Base-by-base conservation (phyloP, 306 rosid species). In the Cucurbita maxima region DNA sequence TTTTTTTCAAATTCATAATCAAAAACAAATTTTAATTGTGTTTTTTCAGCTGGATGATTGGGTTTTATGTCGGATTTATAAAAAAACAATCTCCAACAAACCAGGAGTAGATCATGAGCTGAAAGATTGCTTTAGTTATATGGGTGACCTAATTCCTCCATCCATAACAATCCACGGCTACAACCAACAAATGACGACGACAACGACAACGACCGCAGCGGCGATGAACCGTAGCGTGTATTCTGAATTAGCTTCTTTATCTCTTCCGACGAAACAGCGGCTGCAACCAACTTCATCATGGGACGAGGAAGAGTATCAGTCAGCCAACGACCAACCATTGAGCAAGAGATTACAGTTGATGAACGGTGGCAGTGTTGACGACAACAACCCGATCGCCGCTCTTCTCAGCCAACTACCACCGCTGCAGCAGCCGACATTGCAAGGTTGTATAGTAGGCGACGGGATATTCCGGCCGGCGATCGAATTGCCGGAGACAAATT, bases 61-160 rank as follows among this genome's bases (percentile, higher is more conserved):
- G 96, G 97, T 94, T 58, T 69, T 94, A 22, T 94, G 97, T 82
- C 96, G 98, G 78, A 94, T 94, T 76, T 94, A 90, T 87, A 86
- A 94, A 86, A 94, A 90, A 84, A 87, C 70, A 83, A 90, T 85
- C 77, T 73, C 94, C 5, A 88, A 81, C 58, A 85, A 90, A 53
- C 76, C 85, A 0, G 25, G 85, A 70, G 91, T n/a, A 34, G 51
- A 88, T 53, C 92, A 83, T 5, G 94, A 86, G 2, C 83, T 86
- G 66, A 92, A 87, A 59, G 94, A 87, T 40, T 76, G 88, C 7
- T 72, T 86, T 76, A 92, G 85, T 9, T 93, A 85, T 19, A 41
- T 85, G 88, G 76, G 80, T 64, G 85, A 89, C 52, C 77, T 84
- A 52, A 74, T 87, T 12, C 80, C 83, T 3, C 82, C 84, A 0